phyloP scores from a whole-genome alignment of 2,329 filamentous ascomycete species.

The Thermothelomyces thermophilus region DNA sequence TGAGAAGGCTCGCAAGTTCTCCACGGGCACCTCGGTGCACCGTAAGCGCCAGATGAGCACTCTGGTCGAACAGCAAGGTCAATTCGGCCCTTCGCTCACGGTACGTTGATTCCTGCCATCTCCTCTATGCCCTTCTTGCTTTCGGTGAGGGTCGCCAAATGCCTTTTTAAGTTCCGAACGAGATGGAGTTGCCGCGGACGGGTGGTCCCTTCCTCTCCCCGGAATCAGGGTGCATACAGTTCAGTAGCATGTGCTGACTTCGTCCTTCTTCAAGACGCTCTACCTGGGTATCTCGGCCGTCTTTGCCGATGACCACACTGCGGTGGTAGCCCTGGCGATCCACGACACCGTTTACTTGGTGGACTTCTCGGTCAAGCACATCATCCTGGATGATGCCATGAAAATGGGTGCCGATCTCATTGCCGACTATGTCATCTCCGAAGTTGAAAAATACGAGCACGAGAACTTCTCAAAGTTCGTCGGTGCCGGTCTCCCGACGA shows the following conservation, averaged over 20 bases:
- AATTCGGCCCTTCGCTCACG: conserved; percentile 41
- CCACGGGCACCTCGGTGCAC: conserved; percentile 39
- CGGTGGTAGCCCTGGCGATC: conserved; percentile 59
- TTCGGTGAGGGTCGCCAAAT: too few species aligned
- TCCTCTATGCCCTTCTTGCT: too few species aligned
- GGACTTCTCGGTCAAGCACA: conserved; percentile 61
- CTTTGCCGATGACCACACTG: conserved; percentile 42
- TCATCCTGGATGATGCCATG: conserved; percentile 39
- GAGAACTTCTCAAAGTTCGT: conserved; percentile 67
- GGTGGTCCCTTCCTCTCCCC: neutral
- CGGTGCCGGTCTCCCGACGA: conserved; percentile 61
- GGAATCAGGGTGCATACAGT: neutral
- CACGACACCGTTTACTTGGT: conserved; percentile 70
- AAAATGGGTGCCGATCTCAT: conserved; percentile 41
- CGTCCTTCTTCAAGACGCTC: conserved; percentile 40
- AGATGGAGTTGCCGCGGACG: too few species aligned
- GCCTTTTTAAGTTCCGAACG: too few species aligned
- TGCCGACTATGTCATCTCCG: conserved; percentile 52
- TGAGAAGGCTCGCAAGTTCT: conserved; percentile 35
- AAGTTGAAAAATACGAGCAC: conserved; percentile 54
- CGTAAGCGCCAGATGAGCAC: conserved; percentile 42
- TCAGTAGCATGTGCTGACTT: neutral
- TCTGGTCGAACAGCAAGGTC: conserved; percentile 37
- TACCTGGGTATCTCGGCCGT: conserved; percentile 58
- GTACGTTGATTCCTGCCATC: too few species aligned